Percentiles rank a stretch among this genome's conserved stretches.
Evolutionary conservation across 2,329 filamentous ascomycete species (phyloP).

Genomic region (Phoma sp.): DNA sequence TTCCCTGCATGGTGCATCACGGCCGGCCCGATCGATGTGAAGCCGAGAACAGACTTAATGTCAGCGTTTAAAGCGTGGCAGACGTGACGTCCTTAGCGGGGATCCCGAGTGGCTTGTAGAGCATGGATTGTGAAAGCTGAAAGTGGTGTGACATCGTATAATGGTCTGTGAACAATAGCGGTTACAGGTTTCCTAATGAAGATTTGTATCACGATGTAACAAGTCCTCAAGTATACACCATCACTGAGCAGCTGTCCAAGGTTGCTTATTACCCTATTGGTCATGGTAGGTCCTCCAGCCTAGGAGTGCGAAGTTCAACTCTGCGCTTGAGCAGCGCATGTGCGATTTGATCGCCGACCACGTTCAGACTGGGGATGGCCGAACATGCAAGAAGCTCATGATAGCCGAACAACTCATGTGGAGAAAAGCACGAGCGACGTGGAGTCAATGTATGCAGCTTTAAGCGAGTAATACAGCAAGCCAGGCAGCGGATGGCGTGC

Average conservation of each 20-base stretch:
- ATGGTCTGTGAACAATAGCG: too few species aligned
- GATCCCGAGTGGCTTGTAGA: too few species aligned
- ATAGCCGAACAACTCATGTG: neutral
- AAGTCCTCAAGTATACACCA: too few species aligned
- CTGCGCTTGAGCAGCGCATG: neutral
- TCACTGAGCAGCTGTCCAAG: neutral
- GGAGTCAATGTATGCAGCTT: neutral
- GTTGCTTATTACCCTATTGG: too few species aligned
- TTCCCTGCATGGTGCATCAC: neutral
- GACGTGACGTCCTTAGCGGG: too few species aligned
- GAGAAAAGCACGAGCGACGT: neutral
- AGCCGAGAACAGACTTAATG: neutral
- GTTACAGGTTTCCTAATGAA: too few species aligned
- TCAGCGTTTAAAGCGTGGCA: neutral
- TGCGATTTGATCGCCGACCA: constrained; percentile 15
- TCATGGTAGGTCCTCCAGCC: too few species aligned
- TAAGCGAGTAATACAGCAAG: neutral
- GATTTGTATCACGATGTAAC: too few species aligned
- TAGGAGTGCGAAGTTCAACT: too few species aligned
- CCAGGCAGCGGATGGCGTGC: too few species aligned
- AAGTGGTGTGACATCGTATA: too few species aligned
- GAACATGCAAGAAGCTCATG: constrained; percentile 1
- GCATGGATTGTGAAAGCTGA: too few species aligned
- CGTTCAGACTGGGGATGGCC: neutral
- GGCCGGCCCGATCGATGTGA: neutral